Base-by-base conservation (phyloP, 1,284 basidiomycete genomes). In the Malassezia globosa region DNA sequence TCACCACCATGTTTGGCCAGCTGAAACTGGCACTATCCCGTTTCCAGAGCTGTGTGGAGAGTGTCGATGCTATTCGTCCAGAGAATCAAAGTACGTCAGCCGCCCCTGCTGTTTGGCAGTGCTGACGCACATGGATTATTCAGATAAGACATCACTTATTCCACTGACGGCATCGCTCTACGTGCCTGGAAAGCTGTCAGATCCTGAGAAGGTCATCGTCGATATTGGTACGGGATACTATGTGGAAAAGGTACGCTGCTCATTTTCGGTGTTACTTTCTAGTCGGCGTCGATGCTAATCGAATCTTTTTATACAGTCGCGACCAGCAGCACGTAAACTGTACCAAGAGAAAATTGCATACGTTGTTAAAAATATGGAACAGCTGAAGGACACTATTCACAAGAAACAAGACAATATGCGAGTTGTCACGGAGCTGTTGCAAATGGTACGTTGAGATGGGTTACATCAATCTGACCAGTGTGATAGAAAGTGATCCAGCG, bases 141-240 rank as follows among this genome's bases (percentile, higher is more conserved):
- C 46, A 90, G 89, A 80, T 61, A 89, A 87, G 76, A 81, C 82
- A 14, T 81, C 90, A 53, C 78, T 96, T 18, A 85, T 96, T 1
- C 92, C 92, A 2, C 75, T 96, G 41, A 95, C 89, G 8, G 87
- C 85, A 71, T 94, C 88, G 1, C 78, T 97, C 3, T 96, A 96
- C 70, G 85, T 96, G 13, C 88, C 90, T 1, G 92, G 90, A 24
- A 88, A 83, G 73, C 77, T 96, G 27, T 77, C 77, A 22, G 84
- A 95, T 67, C 73, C 80, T 1, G 83, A 88, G 41, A 80, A 87
- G 58, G 89, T 97, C 40, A 83, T 96, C 51, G 82, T 97, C 16
- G 92, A 97, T 70, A 80, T 97, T 25, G 92, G 92, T 2, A 96
- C 92, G 0, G 92, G 92, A 0, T 97, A 95, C 74, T 96, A 84